These are phyloP conservation scores for Asclepias syriaca DNA, from an alignment of 257 asterid species.

Conservation along the genomic window DNA sequence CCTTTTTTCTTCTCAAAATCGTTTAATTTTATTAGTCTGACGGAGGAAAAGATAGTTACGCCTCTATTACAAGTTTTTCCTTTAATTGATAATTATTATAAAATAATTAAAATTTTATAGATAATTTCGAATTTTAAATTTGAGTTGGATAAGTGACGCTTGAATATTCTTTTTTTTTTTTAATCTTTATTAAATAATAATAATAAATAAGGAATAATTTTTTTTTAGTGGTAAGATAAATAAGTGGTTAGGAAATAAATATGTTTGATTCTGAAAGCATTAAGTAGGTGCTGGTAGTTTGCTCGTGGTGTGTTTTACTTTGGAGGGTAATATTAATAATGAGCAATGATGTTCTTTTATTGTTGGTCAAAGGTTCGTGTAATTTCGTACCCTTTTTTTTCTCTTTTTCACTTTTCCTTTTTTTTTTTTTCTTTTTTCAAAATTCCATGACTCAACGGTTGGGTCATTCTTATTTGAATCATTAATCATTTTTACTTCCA, in stretches of 20 bases:
- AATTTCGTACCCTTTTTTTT: background rate
- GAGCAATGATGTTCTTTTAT: background rate
- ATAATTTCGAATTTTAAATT: background rate
- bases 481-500: too few species aligned
- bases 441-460: slow-evolving; percentile 7
- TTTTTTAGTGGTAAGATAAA: too few species aligned
- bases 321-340: background rate
- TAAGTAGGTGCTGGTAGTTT: background rate
- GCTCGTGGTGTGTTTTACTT: background rate
- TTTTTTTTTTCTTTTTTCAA: background rate
- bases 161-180: background rate
- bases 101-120: too few species aligned
- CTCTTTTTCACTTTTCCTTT: too few species aligned
- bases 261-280: background rate
- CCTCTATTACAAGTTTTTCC: background rate
- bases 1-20: background rate
- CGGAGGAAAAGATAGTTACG: background rate
- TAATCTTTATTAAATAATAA: too few species aligned
- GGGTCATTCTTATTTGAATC: background rate
- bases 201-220: too few species aligned
- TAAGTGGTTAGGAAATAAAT: too few species aligned
- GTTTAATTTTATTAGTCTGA: slow-evolving; percentile 11
- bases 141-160: background rate
- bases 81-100: too few species aligned
- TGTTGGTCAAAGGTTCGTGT: background rate